Evolutionary conservation across 768 basidiomycete species (phyloP).

Genomic region (Phylloporus sp.): DNA sequence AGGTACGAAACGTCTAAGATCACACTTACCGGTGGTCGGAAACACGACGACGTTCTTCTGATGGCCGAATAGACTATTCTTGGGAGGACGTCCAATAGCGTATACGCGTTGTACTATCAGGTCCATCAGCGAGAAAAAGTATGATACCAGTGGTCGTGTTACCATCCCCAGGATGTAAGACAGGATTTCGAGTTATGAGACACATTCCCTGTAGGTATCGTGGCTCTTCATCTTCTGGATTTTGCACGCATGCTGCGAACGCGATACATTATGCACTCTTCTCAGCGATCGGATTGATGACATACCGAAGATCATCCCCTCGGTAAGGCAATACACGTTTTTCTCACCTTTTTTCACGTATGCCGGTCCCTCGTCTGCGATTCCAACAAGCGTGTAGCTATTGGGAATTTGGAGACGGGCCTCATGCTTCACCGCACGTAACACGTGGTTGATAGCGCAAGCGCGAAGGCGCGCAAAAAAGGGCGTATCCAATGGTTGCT

Average conservation of each 20-base stretch:
- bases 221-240: conserved; percentile 44
- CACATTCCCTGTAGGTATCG: conserved; percentile 56
- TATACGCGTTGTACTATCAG: conserved; percentile 60
- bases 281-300: background rate
- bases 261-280: background rate
- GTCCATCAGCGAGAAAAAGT: conserved; percentile 8
- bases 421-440: conserved; percentile 69
- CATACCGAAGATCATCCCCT: conserved; percentile 65
- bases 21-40: conserved; percentile 48
- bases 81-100: conserved; percentile 67
- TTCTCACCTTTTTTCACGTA: conserved; percentile 46
- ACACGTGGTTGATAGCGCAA: conserved; percentile 56
- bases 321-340: conserved; percentile 50
- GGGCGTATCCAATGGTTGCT: conserved; percentile 42
- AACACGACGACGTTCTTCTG: conserved; percentile 71
- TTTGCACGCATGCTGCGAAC: conserved; percentile 52
- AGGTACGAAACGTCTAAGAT: background rate
- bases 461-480: conserved; percentile 58
- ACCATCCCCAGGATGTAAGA: conserved; percentile 75
- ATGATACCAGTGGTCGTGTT: too few relatives aligned
- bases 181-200: conserved; percentile 66
- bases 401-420: conserved; percentile 70
- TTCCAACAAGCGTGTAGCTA: conserved; percentile 68
- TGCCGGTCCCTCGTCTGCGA: conserved; percentile 77
- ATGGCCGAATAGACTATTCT: conserved; percentile 44